phyloP scores from a whole-genome alignment of 1,139 yeast genomes.

The Protomyces pachydermus region DNA sequence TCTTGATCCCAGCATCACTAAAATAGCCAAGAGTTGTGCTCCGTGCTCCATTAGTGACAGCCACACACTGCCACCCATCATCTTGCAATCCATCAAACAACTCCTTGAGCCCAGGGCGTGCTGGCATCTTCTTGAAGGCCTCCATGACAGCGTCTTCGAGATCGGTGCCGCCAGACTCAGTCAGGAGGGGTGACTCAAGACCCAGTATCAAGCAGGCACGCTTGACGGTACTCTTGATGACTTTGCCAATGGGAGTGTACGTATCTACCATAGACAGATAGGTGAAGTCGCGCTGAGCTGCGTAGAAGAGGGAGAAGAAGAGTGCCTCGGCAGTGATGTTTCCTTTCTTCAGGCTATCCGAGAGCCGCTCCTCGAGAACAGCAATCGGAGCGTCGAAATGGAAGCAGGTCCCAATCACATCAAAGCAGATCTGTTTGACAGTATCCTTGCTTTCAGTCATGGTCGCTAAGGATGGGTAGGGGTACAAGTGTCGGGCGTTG shows the following conservation, averaged over 20 bases:
- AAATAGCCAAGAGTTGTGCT: slow-evolving; percentile 13
- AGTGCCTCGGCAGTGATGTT: slow-evolving; percentile 12
- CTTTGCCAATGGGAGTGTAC: slow-evolving; percentile 21
- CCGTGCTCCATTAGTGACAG: slow-evolving; percentile 23
- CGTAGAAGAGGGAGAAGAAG: slow-evolving; percentile 24
- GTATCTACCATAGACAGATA: slow-evolving; percentile 19
- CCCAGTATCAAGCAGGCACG: slow-evolving; percentile 17
- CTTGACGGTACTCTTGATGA: slow-evolving; percentile 8
- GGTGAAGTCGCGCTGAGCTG: slow-evolving; percentile 27
- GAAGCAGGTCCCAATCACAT: slow-evolving; percentile 26
- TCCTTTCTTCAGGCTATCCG: background rate
- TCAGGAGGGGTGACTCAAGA: background rate
- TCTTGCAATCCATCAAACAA: slow-evolving; percentile 14
- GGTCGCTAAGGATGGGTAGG: too few relatives aligned
- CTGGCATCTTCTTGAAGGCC: slow-evolving; percentile 8
- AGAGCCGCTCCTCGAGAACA: slow-evolving; percentile 6
- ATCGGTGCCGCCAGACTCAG: background rate
- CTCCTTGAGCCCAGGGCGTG: slow-evolving; percentile 10
- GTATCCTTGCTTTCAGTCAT: background rate
- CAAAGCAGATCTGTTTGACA: slow-evolving; percentile 18
- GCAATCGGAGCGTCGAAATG: slow-evolving; percentile 14
- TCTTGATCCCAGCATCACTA: slow-evolving; percentile 4
- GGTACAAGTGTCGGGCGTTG: too few relatives aligned
- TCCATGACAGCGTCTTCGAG: slow-evolving; percentile 3
- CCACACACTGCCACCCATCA: slow-evolving; percentile 10